These are phyloP conservation scores for Starmera pachycereana DNA, from an alignment of 805 yeast species.

Conservation along the genomic window DNA sequence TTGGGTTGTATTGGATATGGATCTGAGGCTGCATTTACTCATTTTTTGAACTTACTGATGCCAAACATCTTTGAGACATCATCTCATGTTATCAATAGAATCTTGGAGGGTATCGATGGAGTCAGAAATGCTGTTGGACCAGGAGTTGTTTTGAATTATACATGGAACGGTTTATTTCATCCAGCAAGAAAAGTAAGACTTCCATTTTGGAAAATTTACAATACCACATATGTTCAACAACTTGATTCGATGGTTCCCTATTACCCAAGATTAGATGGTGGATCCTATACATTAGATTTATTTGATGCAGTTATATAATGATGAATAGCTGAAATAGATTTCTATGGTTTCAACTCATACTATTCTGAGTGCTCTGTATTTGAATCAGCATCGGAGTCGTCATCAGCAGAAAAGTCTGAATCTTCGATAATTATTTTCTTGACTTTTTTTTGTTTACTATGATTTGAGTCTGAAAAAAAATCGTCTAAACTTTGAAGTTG, in stretches of 20 bases:
- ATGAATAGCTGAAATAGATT: conserved; percentile 7
- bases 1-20: conserved; percentile 68
- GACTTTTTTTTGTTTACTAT: conserved; percentile 19
- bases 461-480: conserved; percentile 45
- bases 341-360: no score
- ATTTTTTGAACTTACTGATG: conserved; percentile 66
- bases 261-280: conserved; percentile 51
- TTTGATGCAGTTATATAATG: conserved; percentile 14
- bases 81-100: conserved; percentile 84
- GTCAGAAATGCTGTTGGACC: conserved; percentile 64
- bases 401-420: conserved; percentile 15
- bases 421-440: conserved; percentile 8
- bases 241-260: conserved; percentile 73
- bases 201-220: conserved; percentile 81
- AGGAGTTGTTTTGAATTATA: conserved; percentile 63
- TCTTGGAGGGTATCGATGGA: conserved; percentile 72
- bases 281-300: conserved; percentile 9
- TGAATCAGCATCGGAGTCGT: conserved; percentile 2
- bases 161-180: conserved; percentile 86
- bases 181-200: conserved; percentile 82
- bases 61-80: conserved; percentile 93
- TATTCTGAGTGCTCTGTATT: no score
- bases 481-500: conserved; percentile 78
- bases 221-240: conserved; percentile 62
- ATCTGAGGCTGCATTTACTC: conserved; percentile 73